Conservation (phyloP, 768 basidiomycete species). For the Amanita phalloides region DNA sequence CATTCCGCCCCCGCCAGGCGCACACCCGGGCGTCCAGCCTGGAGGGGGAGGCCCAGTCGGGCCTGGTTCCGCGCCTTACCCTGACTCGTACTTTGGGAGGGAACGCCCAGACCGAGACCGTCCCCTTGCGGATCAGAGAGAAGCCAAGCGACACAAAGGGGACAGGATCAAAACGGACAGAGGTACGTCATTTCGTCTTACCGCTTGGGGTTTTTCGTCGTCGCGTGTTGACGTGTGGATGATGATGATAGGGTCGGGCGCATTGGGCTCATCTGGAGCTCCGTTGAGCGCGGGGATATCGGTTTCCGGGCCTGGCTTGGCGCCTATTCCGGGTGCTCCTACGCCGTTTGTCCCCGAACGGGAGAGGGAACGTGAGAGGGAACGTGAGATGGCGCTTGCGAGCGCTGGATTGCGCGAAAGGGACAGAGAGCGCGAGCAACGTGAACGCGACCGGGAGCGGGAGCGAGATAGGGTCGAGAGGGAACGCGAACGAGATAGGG, state of each 20-base stretch:
- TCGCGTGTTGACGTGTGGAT: neutral
- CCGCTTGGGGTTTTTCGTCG: neutral
- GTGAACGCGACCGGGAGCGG: conserved; percentile 2
- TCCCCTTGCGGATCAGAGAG: conserved; percentile 33
- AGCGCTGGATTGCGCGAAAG: conserved; percentile 2
- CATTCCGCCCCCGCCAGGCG: conserved; percentile 9
- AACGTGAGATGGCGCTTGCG: neutral
- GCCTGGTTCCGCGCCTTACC: conserved; percentile 6
- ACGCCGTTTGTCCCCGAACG: conserved; percentile 3
- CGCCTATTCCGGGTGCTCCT: neutral
- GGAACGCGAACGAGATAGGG: conserved; percentile 2
- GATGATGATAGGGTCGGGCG: neutral
- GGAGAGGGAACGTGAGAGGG: conserved; percentile 2
- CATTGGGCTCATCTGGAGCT: conserved; percentile 20
- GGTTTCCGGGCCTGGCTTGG: conserved; percentile 1
- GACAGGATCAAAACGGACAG: conserved; percentile 27
- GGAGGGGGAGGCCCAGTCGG: conserved; percentile 9
- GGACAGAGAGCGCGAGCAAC: conserved; percentile 6
- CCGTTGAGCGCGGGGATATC: conserved; percentile 4
- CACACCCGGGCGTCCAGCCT: conserved; percentile 9
- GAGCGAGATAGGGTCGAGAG: neutral
- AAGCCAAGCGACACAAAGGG: conserved; percentile 51
- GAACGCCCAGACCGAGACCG: conserved; percentile 25
- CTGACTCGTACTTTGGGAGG: conserved; percentile 4
- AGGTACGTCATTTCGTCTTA: conserved; percentile 15